phyloP scores from a whole-genome alignment of 495 filamentous ascomycete genomes.

The Lepraria neglecta region DNA sequence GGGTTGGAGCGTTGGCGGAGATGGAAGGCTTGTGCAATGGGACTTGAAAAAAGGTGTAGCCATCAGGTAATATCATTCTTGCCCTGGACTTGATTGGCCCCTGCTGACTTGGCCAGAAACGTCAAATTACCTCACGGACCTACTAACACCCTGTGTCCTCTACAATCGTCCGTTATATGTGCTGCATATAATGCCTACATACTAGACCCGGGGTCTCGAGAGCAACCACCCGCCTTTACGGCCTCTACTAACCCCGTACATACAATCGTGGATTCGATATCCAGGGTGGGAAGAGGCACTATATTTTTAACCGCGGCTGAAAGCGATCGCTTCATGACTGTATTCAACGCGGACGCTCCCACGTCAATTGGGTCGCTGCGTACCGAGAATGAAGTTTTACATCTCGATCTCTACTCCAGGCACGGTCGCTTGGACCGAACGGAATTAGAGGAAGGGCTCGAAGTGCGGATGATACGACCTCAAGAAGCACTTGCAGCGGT shows the following conservation, averaged over 20 bases:
- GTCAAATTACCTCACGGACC: conserved; percentile 45
- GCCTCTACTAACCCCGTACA: conserved; percentile 51
- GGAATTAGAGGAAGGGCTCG: conserved; percentile 13
- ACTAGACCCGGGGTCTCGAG: conserved; percentile 42
- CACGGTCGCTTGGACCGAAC: conserved; percentile 5
- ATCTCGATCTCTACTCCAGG: conserved; percentile 34
- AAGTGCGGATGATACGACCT: conserved; percentile 13
- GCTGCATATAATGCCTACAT: conserved; percentile 52
- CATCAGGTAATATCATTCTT: conserved; percentile 37
- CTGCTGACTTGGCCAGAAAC: conserved; percentile 34
- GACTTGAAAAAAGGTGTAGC: conserved; percentile 45
- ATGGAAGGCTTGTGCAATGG: conserved; percentile 57
- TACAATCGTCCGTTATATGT: conserved; percentile 41
- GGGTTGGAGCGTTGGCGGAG: conserved; percentile 55
- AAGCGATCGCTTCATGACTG: conserved; percentile 50
- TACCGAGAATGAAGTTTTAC: conserved; percentile 46
- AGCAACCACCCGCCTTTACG: conserved; percentile 41
- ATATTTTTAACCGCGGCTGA: conserved; percentile 43
- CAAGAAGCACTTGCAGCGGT: conserved; percentile 41
- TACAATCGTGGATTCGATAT: conserved; percentile 41
- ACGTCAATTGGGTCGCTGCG: conserved; percentile 48
- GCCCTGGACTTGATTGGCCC: not conserved
- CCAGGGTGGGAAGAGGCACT: conserved; percentile 35
- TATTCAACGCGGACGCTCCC: conserved; percentile 42
- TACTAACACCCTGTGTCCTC: conserved; percentile 38